Conservation (phyloP, 305 asterid genomes). For the Stenogyne calaminthoides region DNA sequence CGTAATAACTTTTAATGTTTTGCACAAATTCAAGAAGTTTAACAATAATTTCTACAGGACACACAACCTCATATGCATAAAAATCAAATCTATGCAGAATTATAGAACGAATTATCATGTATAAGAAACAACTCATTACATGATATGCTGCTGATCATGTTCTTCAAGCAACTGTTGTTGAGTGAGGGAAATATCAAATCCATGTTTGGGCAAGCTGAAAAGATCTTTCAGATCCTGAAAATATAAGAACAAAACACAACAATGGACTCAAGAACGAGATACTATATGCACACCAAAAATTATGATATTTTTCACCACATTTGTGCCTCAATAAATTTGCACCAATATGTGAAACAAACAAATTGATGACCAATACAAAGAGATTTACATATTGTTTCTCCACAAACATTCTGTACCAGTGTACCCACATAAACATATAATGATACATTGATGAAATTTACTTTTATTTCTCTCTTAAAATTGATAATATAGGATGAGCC, state of each 20-base stretch:
- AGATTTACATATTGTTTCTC: not conserved
- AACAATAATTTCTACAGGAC: conserved; percentile 9
- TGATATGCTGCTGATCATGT: conserved; percentile 76
- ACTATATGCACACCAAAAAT: not conserved
- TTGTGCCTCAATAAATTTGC: not conserved
- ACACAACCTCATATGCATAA: not conserved
- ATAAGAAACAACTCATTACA: conserved; percentile 45
- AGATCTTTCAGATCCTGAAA: conserved; percentile 87
- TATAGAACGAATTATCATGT: not conserved
- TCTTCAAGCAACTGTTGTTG: conserved; percentile 89
- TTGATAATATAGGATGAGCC: not conserved
- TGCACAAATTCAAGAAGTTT: not conserved
- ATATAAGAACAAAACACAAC: conserved; percentile 14
- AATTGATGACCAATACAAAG: not conserved
- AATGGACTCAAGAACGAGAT: conserved; percentile 22
- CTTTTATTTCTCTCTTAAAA: not conserved
- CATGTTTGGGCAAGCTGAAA: conserved; percentile 75
- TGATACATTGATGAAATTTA: not conserved
- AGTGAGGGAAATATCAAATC: conserved; percentile 86
- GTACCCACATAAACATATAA: not conserved
- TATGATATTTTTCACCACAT: not conserved
- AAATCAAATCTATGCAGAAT: not conserved
- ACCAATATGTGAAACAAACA: not conserved
- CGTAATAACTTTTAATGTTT: not conserved
- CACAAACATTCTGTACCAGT: not conserved